Evolutionary conservation across 1,284 basidiomycete species (phyloP).

Genomic region (Singerocomus inundabilis): DNA sequence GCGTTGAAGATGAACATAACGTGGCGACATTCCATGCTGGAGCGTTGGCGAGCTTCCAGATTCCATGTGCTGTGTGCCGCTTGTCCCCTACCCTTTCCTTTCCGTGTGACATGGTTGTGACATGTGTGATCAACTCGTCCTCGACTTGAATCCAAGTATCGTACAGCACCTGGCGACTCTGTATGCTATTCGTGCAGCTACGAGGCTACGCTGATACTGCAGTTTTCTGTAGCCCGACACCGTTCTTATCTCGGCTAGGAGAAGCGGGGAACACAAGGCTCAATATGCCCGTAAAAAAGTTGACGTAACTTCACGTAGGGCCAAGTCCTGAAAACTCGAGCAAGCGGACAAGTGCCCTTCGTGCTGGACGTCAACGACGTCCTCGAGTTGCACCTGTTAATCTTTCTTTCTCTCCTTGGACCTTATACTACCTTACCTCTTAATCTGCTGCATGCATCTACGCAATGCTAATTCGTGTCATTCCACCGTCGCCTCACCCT

Average conservation of each 20-base stretch:
- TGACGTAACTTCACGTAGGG: slow-evolving; percentile 35
- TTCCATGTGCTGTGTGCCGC: slow-evolving; percentile 14
- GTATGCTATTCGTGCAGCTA: too few species aligned
- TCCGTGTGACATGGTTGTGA: not conserved
- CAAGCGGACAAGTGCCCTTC: slow-evolving; percentile 14
- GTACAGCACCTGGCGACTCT: too few species aligned
- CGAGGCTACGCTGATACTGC: not conserved
- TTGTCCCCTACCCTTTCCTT: not conserved
- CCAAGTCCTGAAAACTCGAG: slow-evolving; percentile 28
- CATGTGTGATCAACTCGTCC: not conserved
- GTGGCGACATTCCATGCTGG: slow-evolving; percentile 5
- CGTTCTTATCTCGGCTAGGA: slow-evolving; percentile 2
- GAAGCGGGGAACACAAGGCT: slow-evolving; percentile 4
- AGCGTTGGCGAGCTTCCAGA: slow-evolving; percentile 5
- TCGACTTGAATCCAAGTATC: too few species aligned
- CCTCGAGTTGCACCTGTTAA: slow-evolving; percentile 7
- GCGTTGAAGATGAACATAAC: slow-evolving; percentile 2
- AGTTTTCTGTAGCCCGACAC: not conserved
- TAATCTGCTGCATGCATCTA: slow-evolving; percentile 23
- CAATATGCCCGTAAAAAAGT: slow-evolving; percentile 13
- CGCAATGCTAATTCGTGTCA: slow-evolving; percentile 68
- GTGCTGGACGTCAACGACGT: slow-evolving; percentile 34
- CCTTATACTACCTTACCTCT: slow-evolving; percentile 20
- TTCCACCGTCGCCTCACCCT: slow-evolving; percentile 53
- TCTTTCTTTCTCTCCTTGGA: slow-evolving; percentile 15